These are phyloP conservation scores for Leucosporidium creatinivorum DNA, from an alignment of 768 basidiomycete genomes.

Conservation along the genomic window DNA sequence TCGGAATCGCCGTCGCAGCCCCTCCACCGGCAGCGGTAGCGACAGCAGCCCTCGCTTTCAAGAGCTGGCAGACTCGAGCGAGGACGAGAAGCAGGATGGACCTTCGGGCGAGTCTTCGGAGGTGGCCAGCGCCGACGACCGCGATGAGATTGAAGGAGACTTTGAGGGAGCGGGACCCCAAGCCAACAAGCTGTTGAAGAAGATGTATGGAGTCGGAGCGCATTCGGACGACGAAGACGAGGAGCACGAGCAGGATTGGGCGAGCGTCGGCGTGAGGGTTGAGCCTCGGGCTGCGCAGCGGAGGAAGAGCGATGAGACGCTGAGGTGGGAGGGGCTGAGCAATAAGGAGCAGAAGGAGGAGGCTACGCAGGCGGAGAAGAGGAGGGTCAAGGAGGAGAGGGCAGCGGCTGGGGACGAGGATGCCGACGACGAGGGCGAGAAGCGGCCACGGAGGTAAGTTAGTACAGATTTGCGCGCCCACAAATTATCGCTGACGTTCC, in stretches of 20 bases:
- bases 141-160: constrained; percentile 10
- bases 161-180: constrained; percentile 28
- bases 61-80: no score
- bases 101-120: constrained; percentile 4
- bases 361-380: constrained; percentile 7
- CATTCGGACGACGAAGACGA: constrained; percentile 1
- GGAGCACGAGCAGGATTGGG: not conserved
- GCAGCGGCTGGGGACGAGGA: not conserved
- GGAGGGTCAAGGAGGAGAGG: not conserved
- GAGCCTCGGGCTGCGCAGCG: not conserved
- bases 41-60: not conserved
- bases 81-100: not conserved
- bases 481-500: not conserved
- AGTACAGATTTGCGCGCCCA: not conserved
- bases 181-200: constrained; percentile 15
- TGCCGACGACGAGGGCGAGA: constrained; percentile 5
- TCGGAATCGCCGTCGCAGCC: no score
- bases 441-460: not conserved
- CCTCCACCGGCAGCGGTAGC: not conserved
- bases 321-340: not conserved
- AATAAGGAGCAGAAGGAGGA: not conserved
- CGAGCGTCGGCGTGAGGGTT: not conserved
- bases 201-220: constrained; percentile 25
- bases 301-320: constrained; percentile 9
- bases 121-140: not conserved